Percentiles rank a stretch among this genome's conserved stretches.
These are phyloP conservation scores for Blastocystis sp. DNA, from an alignment of 352 stramenopile species.

Conservation along the genomic window DNA sequence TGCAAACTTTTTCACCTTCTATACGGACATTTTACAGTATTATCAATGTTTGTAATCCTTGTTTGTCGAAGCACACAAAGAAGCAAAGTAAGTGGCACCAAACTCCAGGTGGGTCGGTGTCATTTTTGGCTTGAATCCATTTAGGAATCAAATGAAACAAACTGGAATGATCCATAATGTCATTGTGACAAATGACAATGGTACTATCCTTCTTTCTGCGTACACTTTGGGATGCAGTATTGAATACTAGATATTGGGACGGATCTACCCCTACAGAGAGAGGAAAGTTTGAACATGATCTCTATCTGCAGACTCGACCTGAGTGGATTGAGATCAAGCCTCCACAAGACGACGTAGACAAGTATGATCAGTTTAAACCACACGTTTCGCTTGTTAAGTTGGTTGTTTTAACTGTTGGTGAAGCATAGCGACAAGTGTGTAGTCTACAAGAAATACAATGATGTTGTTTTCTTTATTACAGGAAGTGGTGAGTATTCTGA, in stretches of 20 bases:
- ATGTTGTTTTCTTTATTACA: slow-evolving; percentile 60
- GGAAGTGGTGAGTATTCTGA: slow-evolving; percentile 41
- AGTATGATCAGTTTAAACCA: background rate
- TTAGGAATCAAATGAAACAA: slow-evolving; percentile 18
- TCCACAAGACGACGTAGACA: background rate
- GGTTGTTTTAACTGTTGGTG: background rate
- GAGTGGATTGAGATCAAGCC: slow-evolving; percentile 43
- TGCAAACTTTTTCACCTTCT: background rate
- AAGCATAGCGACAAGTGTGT: slow-evolving; percentile 32
- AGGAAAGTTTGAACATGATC: slow-evolving; percentile 61
- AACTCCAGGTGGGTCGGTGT: background rate
- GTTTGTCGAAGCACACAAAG: background rate
- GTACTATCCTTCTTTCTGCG: slow-evolving; percentile 57
- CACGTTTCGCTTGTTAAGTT: slow-evolving; percentile 39
- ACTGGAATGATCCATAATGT: slow-evolving; percentile 60
- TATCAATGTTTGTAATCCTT: slow-evolving; percentile 13
- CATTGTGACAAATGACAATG: slow-evolving; percentile 44
- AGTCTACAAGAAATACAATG: slow-evolving; percentile 28
- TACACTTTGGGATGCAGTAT: background rate
- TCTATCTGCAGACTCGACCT: slow-evolving; percentile 38
- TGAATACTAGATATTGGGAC: slow-evolving; percentile 48
- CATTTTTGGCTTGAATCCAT: background rate
- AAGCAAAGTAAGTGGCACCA: background rate
- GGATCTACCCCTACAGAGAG: slow-evolving; percentile 30
- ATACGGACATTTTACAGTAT: slow-evolving; percentile 43